A percentile compares a stretch with the other conserved stretches of the same genome.
phyloP scores from a whole-genome alignment of 2,329 filamentous ascomycete species.

The Septoria petroselini region DNA sequence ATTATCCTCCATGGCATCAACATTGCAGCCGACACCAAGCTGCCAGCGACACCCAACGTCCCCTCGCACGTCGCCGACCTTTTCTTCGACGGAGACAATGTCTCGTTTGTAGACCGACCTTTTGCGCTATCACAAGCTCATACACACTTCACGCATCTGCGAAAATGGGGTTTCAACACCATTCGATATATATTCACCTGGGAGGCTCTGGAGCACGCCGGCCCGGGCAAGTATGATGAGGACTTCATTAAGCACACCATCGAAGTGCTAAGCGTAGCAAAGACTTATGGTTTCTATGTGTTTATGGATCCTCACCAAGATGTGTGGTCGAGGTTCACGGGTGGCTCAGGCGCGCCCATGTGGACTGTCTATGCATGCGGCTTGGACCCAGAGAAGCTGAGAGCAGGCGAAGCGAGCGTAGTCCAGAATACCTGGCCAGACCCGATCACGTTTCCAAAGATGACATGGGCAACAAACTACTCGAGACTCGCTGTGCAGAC shows the following conservation, averaged over 20 bases:
- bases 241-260: conserved; percentile 91
- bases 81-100: conserved; percentile 90
- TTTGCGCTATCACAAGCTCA: conserved; percentile 81
- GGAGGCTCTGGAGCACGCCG: conserved; percentile 95
- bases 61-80: conserved; percentile 73
- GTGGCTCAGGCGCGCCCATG: conserved; percentile 92
- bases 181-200: conserved; percentile 97
- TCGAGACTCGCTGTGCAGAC: conserved; percentile 79
- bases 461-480: conserved; percentile 99
- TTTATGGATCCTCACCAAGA: conserved; percentile 99
- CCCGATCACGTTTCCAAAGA: conserved; percentile 85
- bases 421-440: conserved; percentile 93
- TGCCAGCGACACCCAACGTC: conserved; percentile 71
- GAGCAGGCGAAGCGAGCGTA: conserved; percentile 81
- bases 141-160: conserved; percentile 79
- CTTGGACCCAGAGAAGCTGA: conserved; percentile 80
- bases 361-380: conserved; percentile 97
- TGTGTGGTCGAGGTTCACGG: conserved; percentile 93
- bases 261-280: conserved; percentile 75
- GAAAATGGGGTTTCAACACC: conserved; percentile 90
- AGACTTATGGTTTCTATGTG: conserved; percentile 87
- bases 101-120: conserved; percentile 82
- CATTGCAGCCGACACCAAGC: conserved; percentile 84
- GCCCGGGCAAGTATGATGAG: conserved; percentile 89
- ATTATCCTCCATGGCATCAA: conserved; percentile 92